Evolutionary conservation across 2,329 filamentous ascomycete genomes (phyloP), one percentile per base, ranked within the genome.

Genomic region (Apiospora sp.): DNA sequence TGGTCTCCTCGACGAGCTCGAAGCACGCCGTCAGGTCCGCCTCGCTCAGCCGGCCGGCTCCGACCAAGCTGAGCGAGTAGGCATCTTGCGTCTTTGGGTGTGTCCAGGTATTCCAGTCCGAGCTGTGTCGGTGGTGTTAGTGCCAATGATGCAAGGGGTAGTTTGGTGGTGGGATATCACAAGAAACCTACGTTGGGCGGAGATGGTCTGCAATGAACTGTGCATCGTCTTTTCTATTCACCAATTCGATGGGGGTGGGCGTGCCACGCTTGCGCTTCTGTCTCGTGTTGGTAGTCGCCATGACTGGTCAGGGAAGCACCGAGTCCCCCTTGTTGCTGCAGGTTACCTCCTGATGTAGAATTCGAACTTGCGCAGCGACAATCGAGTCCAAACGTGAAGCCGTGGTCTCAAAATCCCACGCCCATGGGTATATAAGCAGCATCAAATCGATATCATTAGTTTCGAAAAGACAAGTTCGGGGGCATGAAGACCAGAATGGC

Each of bases 1-100:
- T 94, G 0, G 93, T 94, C 68, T 85, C 81, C 74, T 92, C 86
- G 70, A 95, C 85, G 37, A 92, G 81, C 27, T 78, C 73, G 75
- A 89, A 89, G 76, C 90, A 92, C 0, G 85, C 82, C 34, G 85
- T 79, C 30, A 91, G 80, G 37, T 91, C 88, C 3, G 78, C 77
- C 1, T 80, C 75, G 6, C 76, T 77, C 34, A 91, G 80, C n/a
- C 76, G 75, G 2, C 75, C 77, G 0, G 88, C 79, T 4, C 80
- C 78, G 12, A 78, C 74, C n/a, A 92, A 82, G 48, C 78, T 79
- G 48, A 92, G 76, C 0, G 78, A 75, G 80, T 88, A 89, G 5
- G 73, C 71, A 8, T 75, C 74, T 7, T 79, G 77, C 0, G 84
- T 87, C 16, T 72, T 76, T 8, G 89, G 88, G 77, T 91, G 87